Evolutionary conservation across 139 green algal species (phyloP).

Genomic region (Closterium sp.): DNA sequence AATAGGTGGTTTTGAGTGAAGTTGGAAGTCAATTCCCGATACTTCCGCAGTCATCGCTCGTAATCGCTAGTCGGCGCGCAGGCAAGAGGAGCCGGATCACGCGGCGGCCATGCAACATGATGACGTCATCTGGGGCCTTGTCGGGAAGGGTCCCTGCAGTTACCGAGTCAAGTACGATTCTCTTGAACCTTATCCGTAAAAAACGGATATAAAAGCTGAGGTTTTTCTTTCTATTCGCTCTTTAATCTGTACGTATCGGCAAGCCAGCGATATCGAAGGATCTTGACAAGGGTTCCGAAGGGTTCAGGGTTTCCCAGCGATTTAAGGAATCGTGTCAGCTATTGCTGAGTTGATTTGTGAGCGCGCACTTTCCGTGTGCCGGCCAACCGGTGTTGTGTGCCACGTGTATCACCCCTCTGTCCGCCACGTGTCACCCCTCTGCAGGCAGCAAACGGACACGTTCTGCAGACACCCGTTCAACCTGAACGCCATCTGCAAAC

Average conservation of each 20-base stretch:
- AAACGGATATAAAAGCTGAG: not conserved
- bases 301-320: too few species aligned
- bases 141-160: constrained; percentile 91
- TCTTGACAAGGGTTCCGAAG: not conserved
- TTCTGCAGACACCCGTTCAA: constrained; percentile 99
- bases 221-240: not conserved
- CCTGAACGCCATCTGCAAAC: constrained; percentile 78
- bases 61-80: too few species aligned
- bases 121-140: constrained; percentile 85
- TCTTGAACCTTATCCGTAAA: not conserved
- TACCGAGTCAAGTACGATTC: constrained; percentile 80
- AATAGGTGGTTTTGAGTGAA: too few species aligned
- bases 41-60: too few species aligned
- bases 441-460: constrained; percentile 68
- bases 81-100: not conserved
- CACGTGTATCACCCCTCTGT: too few species aligned
- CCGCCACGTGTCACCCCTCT: too few species aligned
- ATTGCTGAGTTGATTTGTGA: not conserved
- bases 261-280: not conserved
- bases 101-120: constrained; percentile 74
- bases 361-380: not conserved
- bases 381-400: not conserved
- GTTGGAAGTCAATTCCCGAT: too few species aligned
- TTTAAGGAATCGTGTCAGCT: not conserved
- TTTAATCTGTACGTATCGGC: not conserved